phyloP scores from a whole-genome alignment of 208 protist genomes.

The Leishmania major region DNA sequence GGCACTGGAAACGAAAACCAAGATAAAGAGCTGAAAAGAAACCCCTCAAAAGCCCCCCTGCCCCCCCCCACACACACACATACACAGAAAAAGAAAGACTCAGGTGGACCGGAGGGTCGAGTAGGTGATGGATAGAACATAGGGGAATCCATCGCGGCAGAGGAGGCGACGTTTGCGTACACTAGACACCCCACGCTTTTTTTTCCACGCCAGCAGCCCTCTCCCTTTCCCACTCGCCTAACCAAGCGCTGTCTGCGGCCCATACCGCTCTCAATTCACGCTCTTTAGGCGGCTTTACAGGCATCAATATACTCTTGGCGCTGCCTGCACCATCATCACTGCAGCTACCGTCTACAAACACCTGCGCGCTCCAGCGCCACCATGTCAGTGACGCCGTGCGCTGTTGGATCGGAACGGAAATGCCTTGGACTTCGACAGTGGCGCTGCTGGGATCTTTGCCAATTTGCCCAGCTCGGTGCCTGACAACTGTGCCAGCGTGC shows the following conservation, averaged over 20 bases:
- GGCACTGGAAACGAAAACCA: neutral
- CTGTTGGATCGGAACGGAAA: constrained; percentile 8
- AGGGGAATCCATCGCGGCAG: neutral
- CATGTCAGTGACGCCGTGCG: constrained; percentile 21
- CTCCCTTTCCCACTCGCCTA: neutral
- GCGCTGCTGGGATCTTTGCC: constrained; percentile 25
- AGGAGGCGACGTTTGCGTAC: too few species aligned
- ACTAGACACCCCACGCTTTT: neutral
- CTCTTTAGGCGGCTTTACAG: neutral
- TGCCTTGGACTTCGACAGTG: constrained; percentile 29
- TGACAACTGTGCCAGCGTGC: constrained; percentile 24
- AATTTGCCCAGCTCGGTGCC: constrained; percentile 28
- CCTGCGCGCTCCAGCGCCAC: neutral
- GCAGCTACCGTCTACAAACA: neutral
- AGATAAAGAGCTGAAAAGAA: constrained; percentile 11
- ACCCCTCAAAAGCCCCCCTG: neutral
- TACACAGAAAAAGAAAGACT: neutral
- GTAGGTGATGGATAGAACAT: neutral
- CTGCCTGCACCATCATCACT: neutral
- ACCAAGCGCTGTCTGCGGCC: too few species aligned
- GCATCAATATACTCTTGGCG: neutral
- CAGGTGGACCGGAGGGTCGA: neutral
- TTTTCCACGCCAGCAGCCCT: neutral
- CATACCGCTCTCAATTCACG: neutral
- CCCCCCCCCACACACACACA: too few species aligned